Percentiles rank a stretch among this genome's conserved stretches.
Evolutionary conservation across 106 monocot genomes (phyloP).

Genomic region (Acanthochlamys bracteata): DNA sequence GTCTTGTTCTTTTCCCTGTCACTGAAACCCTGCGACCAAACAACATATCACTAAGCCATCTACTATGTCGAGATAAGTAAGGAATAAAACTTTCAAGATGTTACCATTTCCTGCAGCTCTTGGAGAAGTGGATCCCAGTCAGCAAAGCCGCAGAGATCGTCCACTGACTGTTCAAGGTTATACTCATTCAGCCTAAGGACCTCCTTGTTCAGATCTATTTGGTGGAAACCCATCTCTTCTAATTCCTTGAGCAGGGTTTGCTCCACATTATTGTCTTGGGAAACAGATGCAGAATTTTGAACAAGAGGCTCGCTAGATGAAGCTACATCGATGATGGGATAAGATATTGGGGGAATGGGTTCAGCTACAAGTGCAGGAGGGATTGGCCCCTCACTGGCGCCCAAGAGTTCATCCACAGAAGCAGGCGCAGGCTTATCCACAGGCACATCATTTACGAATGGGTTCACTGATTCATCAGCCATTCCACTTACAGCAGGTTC

Average conservation of each 20-base stretch:
- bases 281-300: background rate
- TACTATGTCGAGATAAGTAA: background rate
- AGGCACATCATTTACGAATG: background rate
- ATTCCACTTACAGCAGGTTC: background rate
- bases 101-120: constrained; percentile 80
- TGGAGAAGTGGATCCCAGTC: constrained; percentile 82
- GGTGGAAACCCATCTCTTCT: constrained; percentile 78
- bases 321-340: constrained; percentile 25
- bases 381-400: background rate
- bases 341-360: background rate
- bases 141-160: constrained; percentile 62
- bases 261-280: constrained; percentile 26
- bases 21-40: constrained; percentile 49
- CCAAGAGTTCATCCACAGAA: background rate
- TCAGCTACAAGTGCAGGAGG: background rate
- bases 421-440: background rate
- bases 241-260: constrained; percentile 56
- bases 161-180: constrained; percentile 60
- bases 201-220: constrained; percentile 80
- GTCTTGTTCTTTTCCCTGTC: constrained; percentile 71
- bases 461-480: constrained; percentile 3
- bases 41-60: background rate
- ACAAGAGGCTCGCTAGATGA: background rate
- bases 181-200: constrained; percentile 71
- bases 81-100: background rate